These are phyloP conservation scores for Angomonas ambiguus DNA, from an alignment of 208 protist genomes.

Conservation along the genomic window DNA sequence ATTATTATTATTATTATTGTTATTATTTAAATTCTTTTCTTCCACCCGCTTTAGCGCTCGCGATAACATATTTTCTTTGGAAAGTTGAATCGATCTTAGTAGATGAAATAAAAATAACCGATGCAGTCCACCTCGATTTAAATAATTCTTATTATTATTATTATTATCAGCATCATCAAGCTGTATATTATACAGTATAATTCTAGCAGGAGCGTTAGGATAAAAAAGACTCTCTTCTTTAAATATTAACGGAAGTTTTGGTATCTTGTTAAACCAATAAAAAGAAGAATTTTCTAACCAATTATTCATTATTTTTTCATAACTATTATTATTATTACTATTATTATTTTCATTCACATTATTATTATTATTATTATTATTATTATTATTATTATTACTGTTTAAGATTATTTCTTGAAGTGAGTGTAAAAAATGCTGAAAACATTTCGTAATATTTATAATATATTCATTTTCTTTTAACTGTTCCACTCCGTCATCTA, in stretches of 20 bases:
- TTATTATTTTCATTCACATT: no score
- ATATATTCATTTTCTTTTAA: neutral
- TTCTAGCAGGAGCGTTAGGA: neutral
- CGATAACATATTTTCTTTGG: slow-evolving; percentile 5
- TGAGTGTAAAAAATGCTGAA: neutral
- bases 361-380: neutral
- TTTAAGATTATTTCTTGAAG: neutral
- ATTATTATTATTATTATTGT: neutral
- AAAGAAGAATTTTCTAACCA: neutral
- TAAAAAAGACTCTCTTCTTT: neutral
- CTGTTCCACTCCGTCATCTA: neutral
- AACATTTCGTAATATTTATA: neutral
- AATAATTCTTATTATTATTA: no score
- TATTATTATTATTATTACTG: neutral
- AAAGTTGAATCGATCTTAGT: slow-evolving; percentile 10
- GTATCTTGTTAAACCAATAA: neutral
- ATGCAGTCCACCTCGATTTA: neutral
- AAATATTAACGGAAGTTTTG: neutral
- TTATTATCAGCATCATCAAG: no score
- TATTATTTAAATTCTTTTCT: neutral
- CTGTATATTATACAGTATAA: neutral
- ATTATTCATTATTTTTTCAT: neutral
- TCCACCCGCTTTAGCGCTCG: neutral
- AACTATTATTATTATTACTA: neutral
- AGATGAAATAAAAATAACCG: slow-evolving; percentile 12